Percentiles rank a stretch among this genome's conserved stretches.
phyloP scores from a whole-genome alignment of 2,329 filamentous ascomycete genomes.

The Trichoderma breve region DNA sequence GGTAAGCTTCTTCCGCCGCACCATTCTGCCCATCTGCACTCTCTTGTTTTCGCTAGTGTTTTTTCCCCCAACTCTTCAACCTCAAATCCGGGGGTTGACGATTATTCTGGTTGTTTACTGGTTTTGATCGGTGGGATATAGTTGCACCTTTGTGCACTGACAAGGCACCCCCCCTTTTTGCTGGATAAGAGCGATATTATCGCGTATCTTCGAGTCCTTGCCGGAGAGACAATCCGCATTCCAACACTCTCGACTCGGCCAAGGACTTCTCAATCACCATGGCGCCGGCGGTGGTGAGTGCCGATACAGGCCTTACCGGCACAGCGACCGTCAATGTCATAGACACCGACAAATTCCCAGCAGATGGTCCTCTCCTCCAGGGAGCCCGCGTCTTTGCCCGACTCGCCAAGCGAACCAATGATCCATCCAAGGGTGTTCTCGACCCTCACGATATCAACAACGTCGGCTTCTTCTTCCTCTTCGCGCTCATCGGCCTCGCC shows the following conservation, averaged over 20 bases:
- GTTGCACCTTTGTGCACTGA: background rate
- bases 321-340: constrained; percentile 18
- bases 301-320: constrained; percentile 30
- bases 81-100: background rate
- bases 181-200: constrained; percentile 26
- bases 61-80: background rate
- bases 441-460: constrained; percentile 59
- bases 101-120: background rate
- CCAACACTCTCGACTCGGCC: constrained; percentile 21
- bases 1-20: background rate
- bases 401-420: constrained; percentile 28
- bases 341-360: constrained; percentile 26
- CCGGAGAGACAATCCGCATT: constrained; percentile 24
- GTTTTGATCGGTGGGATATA: background rate
- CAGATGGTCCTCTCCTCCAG: constrained; percentile 41
- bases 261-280: constrained; percentile 23
- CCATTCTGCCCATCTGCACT: constrained; percentile 23
- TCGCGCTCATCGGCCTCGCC: constrained; percentile 75
- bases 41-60: constrained; percentile 8
- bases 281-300: constrained; percentile 42
- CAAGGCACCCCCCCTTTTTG: constrained; percentile 7
- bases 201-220: background rate
- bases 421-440: constrained; percentile 50
- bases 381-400: constrained; percentile 43
- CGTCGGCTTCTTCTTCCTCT: constrained; percentile 76